Evolutionary conservation across 2,329 filamentous ascomycete genomes (phyloP).

Genomic region (Ascomycota sp.): DNA sequence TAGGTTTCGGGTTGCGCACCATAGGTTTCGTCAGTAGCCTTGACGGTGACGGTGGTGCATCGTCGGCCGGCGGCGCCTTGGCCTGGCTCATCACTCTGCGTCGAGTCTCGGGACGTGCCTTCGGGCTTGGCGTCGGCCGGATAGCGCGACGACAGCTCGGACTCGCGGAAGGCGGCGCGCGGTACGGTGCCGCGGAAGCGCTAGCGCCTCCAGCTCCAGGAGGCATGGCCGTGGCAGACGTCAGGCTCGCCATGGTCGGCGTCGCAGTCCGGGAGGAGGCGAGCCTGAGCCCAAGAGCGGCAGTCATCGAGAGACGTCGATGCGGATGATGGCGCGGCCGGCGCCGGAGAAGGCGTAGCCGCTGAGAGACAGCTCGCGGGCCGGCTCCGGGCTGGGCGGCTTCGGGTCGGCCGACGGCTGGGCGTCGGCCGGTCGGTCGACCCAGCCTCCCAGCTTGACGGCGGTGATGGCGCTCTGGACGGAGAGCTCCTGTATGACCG

Average conservation of each 20-base stretch:
- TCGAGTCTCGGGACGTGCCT: too few species aligned
- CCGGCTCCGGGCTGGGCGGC: too few species aligned
- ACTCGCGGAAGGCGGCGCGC: constrained; percentile 8
- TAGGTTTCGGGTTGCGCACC: constrained; percentile 45
- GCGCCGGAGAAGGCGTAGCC: constrained; percentile 52
- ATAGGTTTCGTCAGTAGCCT: constrained; percentile 45
- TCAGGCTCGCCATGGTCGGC: constrained; percentile 8
- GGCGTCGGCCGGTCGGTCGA: too few species aligned
- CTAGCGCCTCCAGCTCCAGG: constrained; percentile 48
- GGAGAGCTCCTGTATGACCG: constrained; percentile 46
- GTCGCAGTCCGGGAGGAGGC: constrained; percentile 29
- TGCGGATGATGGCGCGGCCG: constrained; percentile 43
- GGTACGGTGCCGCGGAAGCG: constrained; percentile 29
- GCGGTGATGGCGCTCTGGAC: constrained; percentile 45
- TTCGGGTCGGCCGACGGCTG: too few species aligned
- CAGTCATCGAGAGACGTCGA: constrained; percentile 47
- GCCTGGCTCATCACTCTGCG: too few species aligned
- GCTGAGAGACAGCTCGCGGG: constrained; percentile 19
- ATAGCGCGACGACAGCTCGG: constrained; percentile 1
- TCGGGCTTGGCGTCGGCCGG: constrained; percentile 1
- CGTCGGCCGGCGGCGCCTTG: too few species aligned
- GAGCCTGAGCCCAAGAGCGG: constrained; percentile 41
- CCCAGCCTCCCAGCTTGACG: constrained; percentile 20
- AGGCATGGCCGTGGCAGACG: constrained; percentile 23
- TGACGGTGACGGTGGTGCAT: constrained; percentile 37